phyloP scores from a whole-genome alignment of 495 filamentous ascomycete species.

The Penicillium cinerascens region DNA sequence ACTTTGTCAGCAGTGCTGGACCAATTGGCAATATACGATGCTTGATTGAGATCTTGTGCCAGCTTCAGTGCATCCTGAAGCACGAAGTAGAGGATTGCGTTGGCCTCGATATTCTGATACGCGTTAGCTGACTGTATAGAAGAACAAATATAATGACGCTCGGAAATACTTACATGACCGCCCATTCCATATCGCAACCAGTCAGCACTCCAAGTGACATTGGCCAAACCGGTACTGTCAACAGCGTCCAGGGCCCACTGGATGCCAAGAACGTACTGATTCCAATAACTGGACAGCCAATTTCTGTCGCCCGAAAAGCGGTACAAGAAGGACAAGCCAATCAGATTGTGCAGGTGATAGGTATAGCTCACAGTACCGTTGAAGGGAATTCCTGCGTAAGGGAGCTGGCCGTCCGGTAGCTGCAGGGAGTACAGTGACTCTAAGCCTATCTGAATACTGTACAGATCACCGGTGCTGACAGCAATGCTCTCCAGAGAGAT shows the following conservation, averaged over 20 bases:
- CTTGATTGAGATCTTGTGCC: slow-evolving; percentile 23
- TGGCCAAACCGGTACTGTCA: slow-evolving; percentile 43
- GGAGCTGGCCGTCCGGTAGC: slow-evolving; percentile 36
- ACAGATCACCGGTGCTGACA: slow-evolving; percentile 52
- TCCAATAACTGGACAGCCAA: slow-evolving; percentile 46
- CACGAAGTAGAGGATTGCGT: slow-evolving; percentile 34
- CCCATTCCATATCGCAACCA: slow-evolving; percentile 45
- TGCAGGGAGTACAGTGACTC: slow-evolving; percentile 51
- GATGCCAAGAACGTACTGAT: slow-evolving; percentile 42
- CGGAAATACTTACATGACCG: slow-evolving; percentile 25
- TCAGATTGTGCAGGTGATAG: slow-evolving; percentile 56
- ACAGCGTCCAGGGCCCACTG: slow-evolving; percentile 7
- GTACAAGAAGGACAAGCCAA: slow-evolving; percentile 52
- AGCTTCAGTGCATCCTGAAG: slow-evolving; percentile 27
- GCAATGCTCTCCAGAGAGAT: slow-evolving; percentile 50
- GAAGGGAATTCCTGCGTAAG: slow-evolving; percentile 51
- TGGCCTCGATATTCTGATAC: slow-evolving; percentile 29
- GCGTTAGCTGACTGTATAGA: background rate
- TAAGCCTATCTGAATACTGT: slow-evolving; percentile 51
- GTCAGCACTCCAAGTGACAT: slow-evolving; percentile 48
- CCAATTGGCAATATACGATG: slow-evolving; percentile 15
- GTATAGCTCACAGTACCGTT: slow-evolving; percentile 45
- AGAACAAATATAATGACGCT: no score
- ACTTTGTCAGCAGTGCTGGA: slow-evolving; percentile 13
- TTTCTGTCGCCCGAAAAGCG: slow-evolving; percentile 47